Evolutionary conservation across 805 yeast genomes (phyloP), one percentile per base, ranked within the genome.

Genomic region (Vanderwaltozyma polyspora): DNA sequence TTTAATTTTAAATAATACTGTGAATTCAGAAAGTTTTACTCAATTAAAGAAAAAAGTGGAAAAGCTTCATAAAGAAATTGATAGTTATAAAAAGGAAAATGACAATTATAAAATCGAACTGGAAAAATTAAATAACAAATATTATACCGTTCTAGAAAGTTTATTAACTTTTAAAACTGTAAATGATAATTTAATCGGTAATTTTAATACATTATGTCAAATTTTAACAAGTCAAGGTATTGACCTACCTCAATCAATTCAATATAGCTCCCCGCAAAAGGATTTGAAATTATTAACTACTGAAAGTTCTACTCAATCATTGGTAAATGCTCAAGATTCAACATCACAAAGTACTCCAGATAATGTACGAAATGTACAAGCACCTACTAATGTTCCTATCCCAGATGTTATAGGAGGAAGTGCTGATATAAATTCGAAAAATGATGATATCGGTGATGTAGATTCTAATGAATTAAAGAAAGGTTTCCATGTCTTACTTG

Each of bases 401-500:
- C 23, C 7, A 10, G 23, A 21, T 21, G 7, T 10, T 8, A 21
- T 7, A 7, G 10, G 10, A 8, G 10, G 10, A 8, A 8, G 7
- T 8, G 23, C 23, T 8, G 23, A 21, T 21, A n/a, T n/a, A n/a
- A n/a, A n/a, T n/a, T n/a, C n/a, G n/a, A 21, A 21, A 21, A 21
- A 8, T 8, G 23, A 21, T 8, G 23, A 21, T 21, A 8, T 21
- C 10, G 7, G 23, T 21, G 33, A 36, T 28, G 33, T 30, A 32
- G 41, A 25, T 21, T 38, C 31, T 16, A 21, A 40, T 11, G 42
- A 43, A 3, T 36, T 63, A 28, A 48, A 52, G 13, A 60, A 57
- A 18, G 75, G 76, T 17, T 74, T 79, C 53, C 86, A 78, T 49
- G 89, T 81, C 3, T 60, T 80, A 28, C 57, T 82, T 18, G 91